Conservation (phyloP, 2,329 filamentous ascomycete species). For the Alternaria rosae region DNA sequence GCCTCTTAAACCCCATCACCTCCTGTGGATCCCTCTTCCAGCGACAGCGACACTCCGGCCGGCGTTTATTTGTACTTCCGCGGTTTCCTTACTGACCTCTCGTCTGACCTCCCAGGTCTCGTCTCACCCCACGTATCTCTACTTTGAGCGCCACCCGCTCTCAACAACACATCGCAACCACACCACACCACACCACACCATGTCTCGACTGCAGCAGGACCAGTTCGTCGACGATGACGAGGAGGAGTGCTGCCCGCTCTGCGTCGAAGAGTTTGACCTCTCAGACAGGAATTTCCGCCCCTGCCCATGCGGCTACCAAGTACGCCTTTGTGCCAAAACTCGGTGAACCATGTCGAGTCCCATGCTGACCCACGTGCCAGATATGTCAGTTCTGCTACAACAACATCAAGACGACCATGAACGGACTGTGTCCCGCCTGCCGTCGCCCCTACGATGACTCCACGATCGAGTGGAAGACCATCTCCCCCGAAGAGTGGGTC, state of each 20-base stretch:
- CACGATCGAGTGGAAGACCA: slow-evolving; percentile 95
- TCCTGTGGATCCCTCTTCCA: slow-evolving; percentile 31
- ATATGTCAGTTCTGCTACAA: slow-evolving; percentile 99
- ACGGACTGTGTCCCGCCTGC: slow-evolving; percentile 96
- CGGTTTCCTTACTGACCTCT: slow-evolving; percentile 26
- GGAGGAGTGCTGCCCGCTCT: slow-evolving; percentile 79
- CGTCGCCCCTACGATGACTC: slow-evolving; percentile 95
- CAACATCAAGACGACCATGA: slow-evolving; percentile 98
- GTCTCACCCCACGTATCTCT: slow-evolving; percentile 15
- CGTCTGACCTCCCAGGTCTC: slow-evolving; percentile 3
- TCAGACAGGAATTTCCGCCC: slow-evolving; percentile 96
- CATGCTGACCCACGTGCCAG: slow-evolving; percentile 50
- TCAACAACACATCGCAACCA: slow-evolving; percentile 12
- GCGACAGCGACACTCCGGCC: slow-evolving; percentile 31
- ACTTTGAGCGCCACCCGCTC: slow-evolving; percentile 37
- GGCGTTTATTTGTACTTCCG: slow-evolving; percentile 40
- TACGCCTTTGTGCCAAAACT: slow-evolving; percentile 56
- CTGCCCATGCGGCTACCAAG: slow-evolving; percentile 97
- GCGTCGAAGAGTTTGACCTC: slow-evolving; percentile 98
- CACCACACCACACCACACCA: no score
- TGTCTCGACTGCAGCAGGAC: slow-evolving; percentile 60
- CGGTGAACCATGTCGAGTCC: slow-evolving; percentile 16
- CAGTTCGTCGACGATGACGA: slow-evolving; percentile 63
- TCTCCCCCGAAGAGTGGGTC: slow-evolving; percentile 91
- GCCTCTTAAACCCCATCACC: slow-evolving; percentile 33